These are phyloP conservation scores for Cornus kousa DNA, from an alignment of 148 eudicot genomes.

Conservation along the genomic window DNA sequence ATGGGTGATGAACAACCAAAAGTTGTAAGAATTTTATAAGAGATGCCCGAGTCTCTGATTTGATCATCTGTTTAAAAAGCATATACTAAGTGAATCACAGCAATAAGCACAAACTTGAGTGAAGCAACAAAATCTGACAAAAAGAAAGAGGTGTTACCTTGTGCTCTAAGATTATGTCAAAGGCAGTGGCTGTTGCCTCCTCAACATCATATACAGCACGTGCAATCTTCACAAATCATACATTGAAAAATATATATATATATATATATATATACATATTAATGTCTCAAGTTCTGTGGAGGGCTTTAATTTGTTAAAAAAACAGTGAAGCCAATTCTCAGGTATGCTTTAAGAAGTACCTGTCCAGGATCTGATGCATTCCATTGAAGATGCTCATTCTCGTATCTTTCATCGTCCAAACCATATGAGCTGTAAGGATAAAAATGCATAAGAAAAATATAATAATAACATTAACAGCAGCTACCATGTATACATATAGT, in stretches of 20 bases:
- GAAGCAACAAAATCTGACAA: conserved; percentile 1
- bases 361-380: conserved; percentile 72
- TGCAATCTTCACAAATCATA: conserved; percentile 51
- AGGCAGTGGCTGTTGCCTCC: conserved; percentile 83
- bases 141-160: conserved; percentile 48
- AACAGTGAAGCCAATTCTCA: not conserved
- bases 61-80: conserved; percentile 64
- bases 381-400: conserved; percentile 66
- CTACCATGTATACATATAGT: no score
- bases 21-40: conserved; percentile 80
- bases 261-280: not conserved
- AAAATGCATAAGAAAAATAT: conserved; percentile 7
- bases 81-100: conserved; percentile 21
- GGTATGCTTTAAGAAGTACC: conserved; percentile 40
- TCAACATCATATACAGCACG: conserved; percentile 85
- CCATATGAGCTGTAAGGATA: conserved; percentile 63
- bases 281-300: not conserved
- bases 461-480: not conserved
- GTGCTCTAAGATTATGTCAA: conserved; percentile 71
- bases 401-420: conserved; percentile 72
- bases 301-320: not conserved
- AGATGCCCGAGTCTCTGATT: conserved; percentile 69
- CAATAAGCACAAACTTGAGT: not conserved
- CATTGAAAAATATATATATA: not conserved
- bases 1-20: conserved; percentile 91